Base-by-base conservation (phyloP, 1,284 basidiomycete genomes). In the Ustilago lituana region DNA sequence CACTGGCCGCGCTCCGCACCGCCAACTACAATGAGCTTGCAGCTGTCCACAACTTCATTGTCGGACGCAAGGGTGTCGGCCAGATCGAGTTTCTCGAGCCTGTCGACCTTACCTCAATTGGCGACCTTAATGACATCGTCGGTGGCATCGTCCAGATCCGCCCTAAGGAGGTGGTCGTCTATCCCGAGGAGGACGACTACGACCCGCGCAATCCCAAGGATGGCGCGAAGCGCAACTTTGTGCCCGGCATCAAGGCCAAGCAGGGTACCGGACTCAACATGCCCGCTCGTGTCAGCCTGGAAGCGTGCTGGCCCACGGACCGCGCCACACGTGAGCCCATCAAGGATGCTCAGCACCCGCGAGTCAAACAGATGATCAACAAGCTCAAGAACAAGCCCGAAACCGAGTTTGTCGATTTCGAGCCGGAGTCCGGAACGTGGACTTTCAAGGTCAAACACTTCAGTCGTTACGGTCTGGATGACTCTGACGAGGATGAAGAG, bases 381-480 rank as follows among this genome's bases (percentile, higher is more conserved):
- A 87, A 91, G 74, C 85, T 98, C 82, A 89, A 89, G 85, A 87
- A 86, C 65, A 92, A 94, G 86, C 89, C 89, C 79, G 90, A 91
- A 55, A 96, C 93, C 35, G 87, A 88, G 61, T 98, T 95, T 79
- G 88, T 93, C 80, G 85, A 85, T 78, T 98, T 92, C 82, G 89
- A 93, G 57, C 85, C 89, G 41, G 86, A 86, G 72, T 88, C 88
- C 72, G 95, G 95, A 41, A 89, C 88, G 80, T 98, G 96, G 95
- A 90, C 89, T 33, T 98, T 98, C 85, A 88, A 86, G 26, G 95
- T 98, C 59, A 90, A 94, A 80, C 93, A 95, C 85, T 98, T 98
- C 43, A 78, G 71, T 29, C 77, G 81, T 24, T 82, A 82, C 47
- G 81, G 81, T 19, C 62, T 82, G n/a, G 78, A 81, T 38, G 80